Evolutionary conservation across 305 asterid genomes (phyloP).

Genomic region (Ilex paraguariensis): DNA sequence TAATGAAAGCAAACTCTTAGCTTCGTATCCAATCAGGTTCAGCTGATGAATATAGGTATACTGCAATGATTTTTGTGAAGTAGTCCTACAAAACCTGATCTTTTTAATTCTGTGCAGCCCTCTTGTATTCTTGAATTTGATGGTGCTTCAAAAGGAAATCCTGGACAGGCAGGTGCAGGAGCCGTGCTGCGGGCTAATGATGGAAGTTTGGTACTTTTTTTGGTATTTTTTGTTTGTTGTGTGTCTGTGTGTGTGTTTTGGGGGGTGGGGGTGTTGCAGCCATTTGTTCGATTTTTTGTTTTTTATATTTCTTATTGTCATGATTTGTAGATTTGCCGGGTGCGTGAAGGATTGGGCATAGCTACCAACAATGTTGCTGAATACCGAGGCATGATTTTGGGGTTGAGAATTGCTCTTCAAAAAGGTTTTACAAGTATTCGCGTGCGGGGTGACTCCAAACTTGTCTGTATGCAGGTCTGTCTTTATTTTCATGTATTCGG

Average conservation of each 20-base stretch:
- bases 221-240: no score
- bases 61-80: conserved; percentile 4
- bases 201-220: conserved; percentile 49
- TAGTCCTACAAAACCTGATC: neutral
- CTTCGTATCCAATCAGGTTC: no score
- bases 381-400: conserved; percentile 89
- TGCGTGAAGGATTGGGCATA: conserved; percentile 92
- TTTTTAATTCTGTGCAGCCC: conserved; percentile 27
- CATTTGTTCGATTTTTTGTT: no score
- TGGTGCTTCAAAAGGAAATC: conserved; percentile 81
- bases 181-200: conserved; percentile 66
- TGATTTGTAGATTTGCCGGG: conserved; percentile 59
- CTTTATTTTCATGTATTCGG: neutral
- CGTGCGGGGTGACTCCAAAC: conserved; percentile 96
- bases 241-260: neutral
- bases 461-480: conserved; percentile 97
- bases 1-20: no score
- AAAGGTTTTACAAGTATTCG: conserved; percentile 81
- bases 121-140: conserved; percentile 68
- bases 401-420: conserved; percentile 67
- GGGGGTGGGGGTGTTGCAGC: no score
- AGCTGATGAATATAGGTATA: neutral
- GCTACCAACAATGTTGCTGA: conserved; percentile 93
- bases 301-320: conserved; percentile 4
- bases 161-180: conserved; percentile 82